These are phyloP conservation scores for Blastobotrys ciferrii DNA, from an alignment of 1,139 yeast genomes.

Conservation along the genomic window DNA sequence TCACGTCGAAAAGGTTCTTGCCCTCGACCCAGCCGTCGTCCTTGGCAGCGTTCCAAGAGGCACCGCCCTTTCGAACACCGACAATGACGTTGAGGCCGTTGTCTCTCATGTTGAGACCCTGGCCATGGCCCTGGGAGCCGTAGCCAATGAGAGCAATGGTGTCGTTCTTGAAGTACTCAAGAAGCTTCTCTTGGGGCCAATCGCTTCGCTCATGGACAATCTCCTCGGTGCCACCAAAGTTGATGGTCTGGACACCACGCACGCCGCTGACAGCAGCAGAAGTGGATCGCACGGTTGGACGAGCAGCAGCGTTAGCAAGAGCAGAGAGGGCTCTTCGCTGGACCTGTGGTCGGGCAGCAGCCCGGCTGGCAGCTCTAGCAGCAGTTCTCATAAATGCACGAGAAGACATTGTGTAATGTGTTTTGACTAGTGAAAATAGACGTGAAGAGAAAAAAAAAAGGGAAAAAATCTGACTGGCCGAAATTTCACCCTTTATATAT, in stretches of 20 bases:
- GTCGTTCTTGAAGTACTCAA: conserved; percentile 96
- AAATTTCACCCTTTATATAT: conserved; percentile 11
- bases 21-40: conserved; percentile 99
- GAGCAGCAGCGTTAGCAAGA: conserved; percentile 28
- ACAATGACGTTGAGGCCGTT: conserved; percentile 95
- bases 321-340: conserved; percentile 27
- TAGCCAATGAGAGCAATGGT: conserved; percentile 97
- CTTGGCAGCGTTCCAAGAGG: conserved; percentile 98
- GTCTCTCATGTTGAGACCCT: conserved; percentile 98
- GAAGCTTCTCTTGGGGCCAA: conserved; percentile 98
- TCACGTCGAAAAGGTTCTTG: conserved; percentile 91
- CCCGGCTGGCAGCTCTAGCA: conserved; percentile 23
- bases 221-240: conserved; percentile 95
- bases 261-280: conserved; percentile 23
- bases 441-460: conserved; percentile 9
- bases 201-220: conserved; percentile 97
- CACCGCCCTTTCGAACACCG: conserved; percentile 98
- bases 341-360: conserved; percentile 25
- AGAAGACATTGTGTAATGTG: conserved; percentile 17
- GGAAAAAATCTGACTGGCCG: conserved; percentile 5
- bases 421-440: conserved; percentile 11
- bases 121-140: conserved; percentile 99
- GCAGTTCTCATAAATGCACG: conserved; percentile 24
- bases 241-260: conserved; percentile 94
- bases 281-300: conserved; percentile 25